Evolutionary conservation across 768 basidiomycete species (phyloP), one percentile per base, ranked within the genome.

Genomic region (Strobilomyces dryophilus): DNA sequence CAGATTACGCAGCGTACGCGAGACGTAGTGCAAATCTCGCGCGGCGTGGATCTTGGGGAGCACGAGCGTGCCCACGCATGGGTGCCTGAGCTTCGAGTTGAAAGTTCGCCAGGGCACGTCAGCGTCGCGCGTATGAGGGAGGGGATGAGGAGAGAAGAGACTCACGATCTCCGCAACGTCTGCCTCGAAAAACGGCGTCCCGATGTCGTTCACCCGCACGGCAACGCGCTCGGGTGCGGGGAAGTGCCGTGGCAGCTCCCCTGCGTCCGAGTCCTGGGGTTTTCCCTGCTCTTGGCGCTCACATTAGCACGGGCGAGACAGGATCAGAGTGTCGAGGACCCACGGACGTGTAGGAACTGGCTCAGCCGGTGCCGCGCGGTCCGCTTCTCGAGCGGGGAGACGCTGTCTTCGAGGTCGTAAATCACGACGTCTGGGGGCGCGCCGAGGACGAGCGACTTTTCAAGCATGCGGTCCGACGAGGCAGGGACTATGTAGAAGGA

Each of bases 391-490:
- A 73, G 69, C 29, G 67, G 60, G 5, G 90, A 73, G 0, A 95
- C 82, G 55, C 88, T 88, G 66, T 95, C 93, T 66, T 95, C 93
- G 12, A 95, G 75, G 73, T 95, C 93, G 62, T 92, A 94, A 24
- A 92, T 85, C 34, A 93, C 74, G 40, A 86, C 77, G 55, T 95
- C 93, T 2, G 91, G 83, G 2, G 71, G 65, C 14, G 76, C 74
- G 21, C 53, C 62, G 31, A 67, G 40, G 10, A 62, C 67, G 42
- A 89, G 74, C 0, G 89, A 89, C 65, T 93, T 95, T 58, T 84
- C 74, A 32, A 95, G 81, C 87, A 92, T 92, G 39, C 82, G 79
- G 34, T 87, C 81, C 12, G 84, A 87, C 1, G 91, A 87, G 6
- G 85, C 78, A 3, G 93, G 93, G 4, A 95, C 93, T 84, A 14